Percentiles rank a stretch among this genome's conserved stretches.
These are phyloP conservation scores for Hymenoscyphus fructigenus DNA, from an alignment of 2,329 filamentous ascomycete species.

Conservation along the genomic window DNA sequence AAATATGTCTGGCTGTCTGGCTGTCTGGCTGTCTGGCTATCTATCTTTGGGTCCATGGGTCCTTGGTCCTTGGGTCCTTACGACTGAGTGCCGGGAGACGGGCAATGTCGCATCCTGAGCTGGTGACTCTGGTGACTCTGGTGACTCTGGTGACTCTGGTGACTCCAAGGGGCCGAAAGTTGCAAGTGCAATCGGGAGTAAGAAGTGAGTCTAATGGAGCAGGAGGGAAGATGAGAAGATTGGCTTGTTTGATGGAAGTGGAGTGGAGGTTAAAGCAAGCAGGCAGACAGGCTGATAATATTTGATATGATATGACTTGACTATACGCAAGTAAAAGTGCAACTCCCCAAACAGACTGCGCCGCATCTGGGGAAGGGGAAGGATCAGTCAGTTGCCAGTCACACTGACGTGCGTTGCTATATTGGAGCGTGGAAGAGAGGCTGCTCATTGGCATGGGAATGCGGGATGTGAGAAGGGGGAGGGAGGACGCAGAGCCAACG, in stretches of 20 bases:
- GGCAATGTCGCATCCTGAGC: constrained; percentile 24
- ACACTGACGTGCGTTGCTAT: constrained; percentile 16
- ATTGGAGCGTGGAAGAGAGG: not conserved
- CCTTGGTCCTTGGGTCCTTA: constrained; percentile 21
- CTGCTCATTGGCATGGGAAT: constrained; percentile 4
- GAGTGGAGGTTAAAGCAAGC: not conserved
- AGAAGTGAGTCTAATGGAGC: not conserved
- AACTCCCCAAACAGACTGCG: not conserved
- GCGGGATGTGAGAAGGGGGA: not conserved
- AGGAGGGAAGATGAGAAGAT: not conserved
- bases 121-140: constrained; percentile 23
- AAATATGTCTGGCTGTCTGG: not conserved
- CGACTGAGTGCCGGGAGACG: constrained; percentile 23
- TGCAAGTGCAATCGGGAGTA: constrained; percentile 4
- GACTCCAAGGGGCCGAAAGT: constrained; percentile 9
- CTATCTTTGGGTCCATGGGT: too few species aligned
- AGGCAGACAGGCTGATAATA: not conserved
- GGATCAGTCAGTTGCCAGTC: constrained; percentile 11
- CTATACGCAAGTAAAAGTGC: not conserved
- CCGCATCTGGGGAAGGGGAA: not conserved
- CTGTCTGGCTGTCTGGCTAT: not conserved
- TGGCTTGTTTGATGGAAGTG: not conserved
- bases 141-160: too few species aligned
- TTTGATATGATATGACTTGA: not conserved
- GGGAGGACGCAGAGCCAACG: constrained; percentile 3